Conservation (phyloP, 768 basidiomycete species). For the Phallus indusiatus region DNA sequence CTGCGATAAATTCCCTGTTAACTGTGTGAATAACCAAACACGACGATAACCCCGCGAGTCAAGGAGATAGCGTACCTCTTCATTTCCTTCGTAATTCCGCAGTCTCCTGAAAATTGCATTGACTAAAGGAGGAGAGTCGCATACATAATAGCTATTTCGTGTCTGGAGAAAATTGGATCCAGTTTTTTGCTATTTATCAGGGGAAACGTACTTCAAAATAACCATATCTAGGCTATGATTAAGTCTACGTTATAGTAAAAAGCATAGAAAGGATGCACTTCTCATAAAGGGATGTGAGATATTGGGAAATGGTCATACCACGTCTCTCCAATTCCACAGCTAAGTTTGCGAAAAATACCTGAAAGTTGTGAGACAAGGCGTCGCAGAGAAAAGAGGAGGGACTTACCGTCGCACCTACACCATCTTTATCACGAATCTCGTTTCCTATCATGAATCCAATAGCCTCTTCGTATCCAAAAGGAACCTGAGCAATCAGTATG, state of each 20-base stretch:
- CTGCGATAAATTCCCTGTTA: conserved; percentile 19
- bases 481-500: conserved; percentile 14
- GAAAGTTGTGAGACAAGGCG: not conserved
- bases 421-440: conserved; percentile 79
- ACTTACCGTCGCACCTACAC: conserved; percentile 66
- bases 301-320: conserved; percentile 43
- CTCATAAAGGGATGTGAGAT: conserved; percentile 56
- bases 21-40: conserved; percentile 2
- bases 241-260: not conserved
- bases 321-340: conserved; percentile 38
- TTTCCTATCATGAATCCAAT: conserved; percentile 86
- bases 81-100: conserved; percentile 40
- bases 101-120: conserved; percentile 60
- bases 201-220: conserved; percentile 51
- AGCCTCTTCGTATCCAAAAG: conserved; percentile 87
- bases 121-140: conserved; percentile 54
- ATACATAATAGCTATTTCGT: conserved; percentile 76
- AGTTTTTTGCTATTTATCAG: not conserved
- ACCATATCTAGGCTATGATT: conserved; percentile 45
- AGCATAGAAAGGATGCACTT: conserved; percentile 29
- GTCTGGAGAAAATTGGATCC: conserved; percentile 34
- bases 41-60: not conserved
- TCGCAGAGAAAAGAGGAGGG: not conserved
- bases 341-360: conserved; percentile 68
- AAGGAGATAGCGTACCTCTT: conserved; percentile 19